Evolutionary conservation across 176 grass and related monocot genomes (phyloP), one percentile per base, ranked within the genome.

Genomic region (Carex pumila): DNA sequence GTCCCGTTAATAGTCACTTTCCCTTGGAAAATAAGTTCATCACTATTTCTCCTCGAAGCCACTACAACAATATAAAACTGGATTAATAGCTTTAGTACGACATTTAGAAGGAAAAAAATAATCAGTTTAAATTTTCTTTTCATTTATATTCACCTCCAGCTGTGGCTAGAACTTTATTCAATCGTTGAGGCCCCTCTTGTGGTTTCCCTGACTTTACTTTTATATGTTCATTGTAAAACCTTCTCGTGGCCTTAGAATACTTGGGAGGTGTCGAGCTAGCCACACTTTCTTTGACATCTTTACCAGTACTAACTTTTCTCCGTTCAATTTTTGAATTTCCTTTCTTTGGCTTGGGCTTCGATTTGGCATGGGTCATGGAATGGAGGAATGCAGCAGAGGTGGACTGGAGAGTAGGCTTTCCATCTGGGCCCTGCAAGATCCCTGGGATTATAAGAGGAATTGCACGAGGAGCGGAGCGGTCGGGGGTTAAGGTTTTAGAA

Each of bases 1-100:
- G 86, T 89, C 59, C 95, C 95, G 83, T 98, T 95, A 87, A 98
- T 93, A 71, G 95, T 92, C 22, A 98, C 95, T 89, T 98, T 98
- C 70, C 92, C 95, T 90, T 94, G 88, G 86, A 98, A 98, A 59
- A 98, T 93, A 61, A 98, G 84, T 81, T 98, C 92, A 85, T 98
- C 95, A 17, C 92, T 85, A 49, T 34, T 93, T 84, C 95, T 91
- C 76, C 95, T 93, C 32, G 95, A 98, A 74, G 95, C 95, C 86
- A 95, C 95, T 98, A 50, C 13, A 81, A 56, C 13, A 56, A 75
- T 30, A 75, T 30, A 77, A 3, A 92, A 67, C 83, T 75, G 31
- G 4, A 52, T 83, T 83, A 52, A 31, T 83, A 50, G 43, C 21
- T 22, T 79, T 2, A 45, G 54, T 65, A 58, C 21, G 83, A 25